A percentile compares a stretch with the other conserved stretches of the same genome.
phyloP scores from a whole-genome alignment of 1,139 yeast species.

The Geotrichum phurueaensis region DNA sequence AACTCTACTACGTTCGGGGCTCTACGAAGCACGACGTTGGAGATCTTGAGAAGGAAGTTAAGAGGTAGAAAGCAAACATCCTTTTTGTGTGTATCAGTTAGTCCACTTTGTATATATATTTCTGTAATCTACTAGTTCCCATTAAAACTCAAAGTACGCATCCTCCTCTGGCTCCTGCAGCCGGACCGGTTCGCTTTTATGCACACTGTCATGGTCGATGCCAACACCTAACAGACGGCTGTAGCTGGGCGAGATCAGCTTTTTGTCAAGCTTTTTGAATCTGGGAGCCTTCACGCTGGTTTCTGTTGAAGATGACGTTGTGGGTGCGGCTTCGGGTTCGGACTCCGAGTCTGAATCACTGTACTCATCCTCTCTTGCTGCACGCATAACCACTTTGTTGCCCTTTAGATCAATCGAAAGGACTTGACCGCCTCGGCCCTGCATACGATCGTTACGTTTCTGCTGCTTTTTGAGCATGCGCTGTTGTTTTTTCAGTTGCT shows the following conservation, averaged over 20 bases:
- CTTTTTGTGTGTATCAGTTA: background rate
- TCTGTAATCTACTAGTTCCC: background rate
- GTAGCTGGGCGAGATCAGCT: slow-evolving; percentile 33
- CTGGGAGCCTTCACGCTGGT: background rate
- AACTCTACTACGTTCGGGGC: slow-evolving; percentile 82
- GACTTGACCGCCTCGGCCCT: slow-evolving; percentile 67
- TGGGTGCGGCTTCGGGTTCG: slow-evolving; percentile 22
- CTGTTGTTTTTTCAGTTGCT: slow-evolving; percentile 75
- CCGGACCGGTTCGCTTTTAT: slow-evolving; percentile 2
- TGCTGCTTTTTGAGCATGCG: slow-evolving; percentile 55
- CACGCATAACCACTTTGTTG: slow-evolving; percentile 57
- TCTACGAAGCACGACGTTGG: slow-evolving; percentile 71
- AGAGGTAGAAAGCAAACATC: background rate
- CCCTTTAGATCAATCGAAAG: slow-evolving; percentile 73
- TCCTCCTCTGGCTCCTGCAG: slow-evolving; percentile 12
- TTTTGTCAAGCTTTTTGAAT: slow-evolving; percentile 26
- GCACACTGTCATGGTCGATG: background rate
- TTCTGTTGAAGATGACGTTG: slow-evolving; percentile 17
- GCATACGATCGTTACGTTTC: slow-evolving; percentile 38
- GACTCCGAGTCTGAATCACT: slow-evolving; percentile 19
- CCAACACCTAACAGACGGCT: background rate
- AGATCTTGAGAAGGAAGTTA: slow-evolving; percentile 49
- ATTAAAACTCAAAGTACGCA: slow-evolving; percentile 12
- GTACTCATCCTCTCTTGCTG: slow-evolving; percentile 27
- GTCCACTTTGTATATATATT: slow-evolving; percentile 3